Evolutionary conservation across 208 protist genomes (phyloP).

Genomic region (Crithidia brevicula): DNA sequence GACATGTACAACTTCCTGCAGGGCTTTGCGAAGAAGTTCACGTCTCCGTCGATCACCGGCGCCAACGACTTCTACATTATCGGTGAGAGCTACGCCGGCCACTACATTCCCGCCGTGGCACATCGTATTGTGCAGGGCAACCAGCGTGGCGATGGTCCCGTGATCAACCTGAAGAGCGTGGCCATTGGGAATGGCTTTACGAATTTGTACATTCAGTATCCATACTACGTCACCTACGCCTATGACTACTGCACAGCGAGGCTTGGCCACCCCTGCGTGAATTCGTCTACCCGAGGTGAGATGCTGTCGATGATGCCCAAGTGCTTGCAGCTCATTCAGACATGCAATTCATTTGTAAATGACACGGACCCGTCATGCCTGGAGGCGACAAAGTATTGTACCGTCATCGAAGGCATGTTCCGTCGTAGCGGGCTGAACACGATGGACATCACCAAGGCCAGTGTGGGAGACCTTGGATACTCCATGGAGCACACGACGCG

Average conservation of each 20-base stretch:
- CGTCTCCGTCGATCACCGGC: slow-evolving; percentile 32
- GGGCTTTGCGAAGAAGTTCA: slow-evolving; percentile 47
- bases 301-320: slow-evolving; percentile 48
- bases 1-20: slow-evolving; percentile 90
- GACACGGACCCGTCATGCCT: slow-evolving; percentile 24
- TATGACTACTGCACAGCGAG: slow-evolving; percentile 65
- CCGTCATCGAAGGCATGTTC: slow-evolving; percentile 21
- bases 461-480: slow-evolving; percentile 29
- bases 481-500: background rate
- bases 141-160: slow-evolving; percentile 17
- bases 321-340: slow-evolving; percentile 38
- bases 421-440: slow-evolving; percentile 64
- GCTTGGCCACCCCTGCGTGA: slow-evolving; percentile 62
- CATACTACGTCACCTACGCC: slow-evolving; percentile 56
- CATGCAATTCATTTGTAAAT: slow-evolving; percentile 26
- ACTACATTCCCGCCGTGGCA: slow-evolving; percentile 68
- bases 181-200: slow-evolving; percentile 89
- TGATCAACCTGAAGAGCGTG: slow-evolving; percentile 63
- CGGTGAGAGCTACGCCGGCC: slow-evolving; percentile 84
- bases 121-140: slow-evolving; percentile 47
- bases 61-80: slow-evolving; percentile 75
- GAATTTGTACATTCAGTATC: slow-evolving; percentile 75
- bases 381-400: slow-evolving; percentile 6
- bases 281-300: slow-evolving; percentile 23
- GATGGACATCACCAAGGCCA: slow-evolving; percentile 83